A percentile compares a stretch with the other conserved stretches of the same genome.
Conservation (phyloP, 2,329 filamentous ascomycete species). For the Diplodia intermedia region DNA sequence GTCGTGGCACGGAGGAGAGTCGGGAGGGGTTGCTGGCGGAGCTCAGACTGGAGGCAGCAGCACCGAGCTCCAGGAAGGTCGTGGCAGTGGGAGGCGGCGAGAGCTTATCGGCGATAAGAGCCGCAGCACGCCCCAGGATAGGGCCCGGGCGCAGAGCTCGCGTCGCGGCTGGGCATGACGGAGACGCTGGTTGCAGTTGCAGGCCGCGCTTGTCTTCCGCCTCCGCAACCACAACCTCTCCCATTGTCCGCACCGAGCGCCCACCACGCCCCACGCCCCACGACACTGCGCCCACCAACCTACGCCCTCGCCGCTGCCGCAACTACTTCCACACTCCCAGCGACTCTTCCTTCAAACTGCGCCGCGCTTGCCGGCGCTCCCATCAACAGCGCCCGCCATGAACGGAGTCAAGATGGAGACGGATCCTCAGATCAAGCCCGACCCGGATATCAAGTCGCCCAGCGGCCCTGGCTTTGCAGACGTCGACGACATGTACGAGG, state of each 20-base stretch:
- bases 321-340: neutral
- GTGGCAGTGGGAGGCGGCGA: slow-evolving; percentile 7
- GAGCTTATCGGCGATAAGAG: neutral
- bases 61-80: slow-evolving; percentile 10
- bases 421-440: slow-evolving; percentile 47
- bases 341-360: slow-evolving; percentile 4
- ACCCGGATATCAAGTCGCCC: slow-evolving; percentile 39
- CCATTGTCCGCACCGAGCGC: slow-evolving; percentile 18
- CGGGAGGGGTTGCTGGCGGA: neutral
- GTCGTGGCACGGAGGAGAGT: neutral
- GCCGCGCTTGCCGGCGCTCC: slow-evolving; percentile 23
- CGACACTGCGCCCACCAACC: neutral
- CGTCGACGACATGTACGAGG: slow-evolving; percentile 52
- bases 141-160: neutral
- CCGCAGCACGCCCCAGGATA: neutral
- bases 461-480: slow-evolving; percentile 46
- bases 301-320: neutral
- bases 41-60: slow-evolving; percentile 11
- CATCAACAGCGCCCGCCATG: slow-evolving; percentile 37
- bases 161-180: slow-evolving; percentile 36
- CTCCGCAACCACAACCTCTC: slow-evolving; percentile 9
- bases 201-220: slow-evolving; percentile 18
- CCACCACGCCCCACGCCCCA: neutral
- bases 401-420: slow-evolving; percentile 52
- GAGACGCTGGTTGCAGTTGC: slow-evolving; percentile 8